These are phyloP conservation scores for Spizellomyces punctatus DNA, from an alignment of 192 early-diverging fungal genomes.

Conservation along the genomic window DNA sequence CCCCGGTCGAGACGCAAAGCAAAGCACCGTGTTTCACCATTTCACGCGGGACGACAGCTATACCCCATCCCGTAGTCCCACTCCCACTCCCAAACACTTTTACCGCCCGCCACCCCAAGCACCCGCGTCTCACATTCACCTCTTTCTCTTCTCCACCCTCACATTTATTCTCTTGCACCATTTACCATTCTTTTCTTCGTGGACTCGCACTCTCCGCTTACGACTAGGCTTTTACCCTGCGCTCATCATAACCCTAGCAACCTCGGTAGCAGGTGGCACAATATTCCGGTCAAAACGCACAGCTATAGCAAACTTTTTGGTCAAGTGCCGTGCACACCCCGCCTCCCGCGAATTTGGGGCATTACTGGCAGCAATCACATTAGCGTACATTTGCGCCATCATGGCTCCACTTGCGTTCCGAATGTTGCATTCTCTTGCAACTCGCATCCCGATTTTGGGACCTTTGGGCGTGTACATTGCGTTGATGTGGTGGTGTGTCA, in stretches of 20 bases:
- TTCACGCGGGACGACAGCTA: not conserved
- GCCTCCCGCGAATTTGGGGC: conserved; percentile 12
- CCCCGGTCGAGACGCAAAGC: not conserved
- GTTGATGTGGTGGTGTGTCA: conserved; percentile 2
- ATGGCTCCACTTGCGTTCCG: conserved; percentile 20
- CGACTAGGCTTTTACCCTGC: conserved; percentile 17
- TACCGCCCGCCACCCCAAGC: not conserved
- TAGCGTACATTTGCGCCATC: conserved; percentile 13
- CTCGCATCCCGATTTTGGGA: conserved; percentile 13
- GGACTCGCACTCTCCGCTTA: conserved; percentile 9
- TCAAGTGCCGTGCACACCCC: conserved; percentile 14
- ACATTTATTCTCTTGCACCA: conserved; percentile 18
- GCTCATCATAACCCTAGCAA: conserved; percentile 1
- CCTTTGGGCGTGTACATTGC: conserved; percentile 10
- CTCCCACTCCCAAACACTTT: not conserved
- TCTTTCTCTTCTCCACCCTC: conserved; percentile 5
- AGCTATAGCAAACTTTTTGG: not conserved
- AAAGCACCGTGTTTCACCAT: not conserved
- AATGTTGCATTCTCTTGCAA: conserved; percentile 11
- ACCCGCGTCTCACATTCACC: not conserved
- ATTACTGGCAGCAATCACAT: conserved; percentile 1
- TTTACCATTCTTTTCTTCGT: conserved; percentile 15
- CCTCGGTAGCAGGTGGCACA: conserved; percentile 7
- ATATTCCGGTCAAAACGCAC: conserved; percentile 1
- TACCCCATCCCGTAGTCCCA: not conserved